Evolutionary conservation across 768 basidiomycete species (phyloP).

Genomic region (Lactarius tabidus): DNA sequence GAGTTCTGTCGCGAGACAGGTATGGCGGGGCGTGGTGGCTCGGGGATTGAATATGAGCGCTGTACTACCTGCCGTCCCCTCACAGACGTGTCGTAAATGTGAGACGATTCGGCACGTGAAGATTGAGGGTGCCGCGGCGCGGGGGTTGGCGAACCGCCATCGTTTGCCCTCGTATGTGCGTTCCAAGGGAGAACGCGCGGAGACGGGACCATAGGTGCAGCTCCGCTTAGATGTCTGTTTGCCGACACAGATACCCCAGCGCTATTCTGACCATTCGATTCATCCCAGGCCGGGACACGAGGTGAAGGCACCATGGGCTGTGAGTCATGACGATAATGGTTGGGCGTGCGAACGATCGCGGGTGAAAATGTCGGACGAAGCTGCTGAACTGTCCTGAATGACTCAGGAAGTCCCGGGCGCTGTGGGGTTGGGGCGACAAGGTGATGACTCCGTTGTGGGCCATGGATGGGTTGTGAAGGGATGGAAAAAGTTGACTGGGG

Average conservation of each 20-base stretch:
- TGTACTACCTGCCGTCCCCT: conserved; percentile 6
- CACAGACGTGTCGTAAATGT: conserved; percentile 4
- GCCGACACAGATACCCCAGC: conserved; percentile 10
- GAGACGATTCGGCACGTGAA: conserved; percentile 7
- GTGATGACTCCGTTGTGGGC: conserved; percentile 19
- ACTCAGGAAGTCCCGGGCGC: conserved; percentile 33
- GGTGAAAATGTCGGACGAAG: conserved; percentile 66
- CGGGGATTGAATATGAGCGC: conserved; percentile 22
- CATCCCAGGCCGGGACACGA: conserved; percentile 15
- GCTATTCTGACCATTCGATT: neutral
- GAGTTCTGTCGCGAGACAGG: conserved; percentile 21
- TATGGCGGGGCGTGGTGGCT: neutral
- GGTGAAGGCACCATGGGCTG: conserved; percentile 23
- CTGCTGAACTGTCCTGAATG: conserved; percentile 48
- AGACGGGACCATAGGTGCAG: neutral
- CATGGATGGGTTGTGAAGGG: conserved; percentile 2
- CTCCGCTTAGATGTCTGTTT: conserved; percentile 8
- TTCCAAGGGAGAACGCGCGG: conserved; percentile 19
- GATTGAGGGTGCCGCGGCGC: conserved; percentile 13
- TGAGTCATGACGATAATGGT: conserved; percentile 43
- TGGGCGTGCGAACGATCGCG: conserved; percentile 66
- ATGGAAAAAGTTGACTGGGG: neutral
- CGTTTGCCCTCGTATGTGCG: conserved; percentile 8
- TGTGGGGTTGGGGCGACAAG: conserved; percentile 26
- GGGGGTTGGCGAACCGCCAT: conserved; percentile 14